Percentiles rank a stretch among this genome's conserved stretches.
These are phyloP conservation scores for Pleurotus giganteus DNA, from an alignment of 768 basidiomycete species.

Conservation along the genomic window DNA sequence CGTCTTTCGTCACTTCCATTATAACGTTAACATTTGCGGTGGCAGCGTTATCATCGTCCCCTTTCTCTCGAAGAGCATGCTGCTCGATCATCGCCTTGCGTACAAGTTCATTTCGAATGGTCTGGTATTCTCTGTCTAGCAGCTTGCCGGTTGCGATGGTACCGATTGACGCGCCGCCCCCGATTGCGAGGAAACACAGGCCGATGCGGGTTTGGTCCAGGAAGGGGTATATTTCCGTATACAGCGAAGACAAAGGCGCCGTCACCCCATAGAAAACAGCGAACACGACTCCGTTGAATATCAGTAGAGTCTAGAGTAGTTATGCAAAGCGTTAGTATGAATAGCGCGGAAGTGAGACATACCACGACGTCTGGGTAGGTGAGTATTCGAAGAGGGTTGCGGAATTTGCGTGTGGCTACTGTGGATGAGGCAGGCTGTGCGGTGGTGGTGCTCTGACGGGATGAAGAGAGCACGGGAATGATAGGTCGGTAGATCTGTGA, in stretches of 20 bases:
- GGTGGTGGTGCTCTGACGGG: conserved; percentile 11
- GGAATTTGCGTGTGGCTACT: conserved; percentile 31
- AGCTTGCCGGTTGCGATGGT: conserved; percentile 54
- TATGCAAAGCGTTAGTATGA: not conserved
- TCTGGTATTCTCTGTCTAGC: conserved; percentile 62
- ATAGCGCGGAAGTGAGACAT: conserved; percentile 17
- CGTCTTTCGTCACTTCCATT: conserved; percentile 19
- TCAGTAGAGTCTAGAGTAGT: not conserved
- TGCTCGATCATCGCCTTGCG: not conserved
- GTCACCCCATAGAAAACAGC: conserved; percentile 60
- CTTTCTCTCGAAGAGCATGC: not conserved
- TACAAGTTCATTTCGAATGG: conserved; percentile 31
- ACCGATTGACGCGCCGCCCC: conserved; percentile 74
- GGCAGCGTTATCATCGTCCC: not conserved
- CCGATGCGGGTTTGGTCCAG: conserved; percentile 68
- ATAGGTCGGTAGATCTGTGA: conserved; percentile 48
- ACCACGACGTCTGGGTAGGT: conserved; percentile 52
- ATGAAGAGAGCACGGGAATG: conserved; percentile 42
- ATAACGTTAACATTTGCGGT: not conserved
- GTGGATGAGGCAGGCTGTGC: conserved; percentile 18
- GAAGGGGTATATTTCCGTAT: conserved; percentile 53
- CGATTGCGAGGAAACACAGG: conserved; percentile 75
- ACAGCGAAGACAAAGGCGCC: conserved; percentile 59
- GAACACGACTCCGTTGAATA: conserved; percentile 48
- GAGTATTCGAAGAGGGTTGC: conserved; percentile 57